These are phyloP conservation scores for Coprinopsis marcescibilis DNA, from an alignment of 768 basidiomycete species.

Conservation along the genomic window DNA sequence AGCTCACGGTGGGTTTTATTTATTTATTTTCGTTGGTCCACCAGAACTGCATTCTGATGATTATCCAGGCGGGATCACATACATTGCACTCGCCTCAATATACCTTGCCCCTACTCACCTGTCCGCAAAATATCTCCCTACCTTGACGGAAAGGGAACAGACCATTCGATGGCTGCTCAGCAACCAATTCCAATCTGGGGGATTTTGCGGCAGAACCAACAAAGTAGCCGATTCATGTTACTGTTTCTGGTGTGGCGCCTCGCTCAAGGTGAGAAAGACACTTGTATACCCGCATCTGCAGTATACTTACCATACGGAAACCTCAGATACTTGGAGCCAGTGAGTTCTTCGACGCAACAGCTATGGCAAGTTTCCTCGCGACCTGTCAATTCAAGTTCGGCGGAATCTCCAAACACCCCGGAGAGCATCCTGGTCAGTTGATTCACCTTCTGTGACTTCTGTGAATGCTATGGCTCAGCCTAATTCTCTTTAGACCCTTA, in stretches of 20 bases:
- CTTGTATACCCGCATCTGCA: neutral
- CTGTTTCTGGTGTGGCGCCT: constrained; percentile 91
- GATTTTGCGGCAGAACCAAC: constrained; percentile 83
- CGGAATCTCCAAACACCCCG: constrained; percentile 81
- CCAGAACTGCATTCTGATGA: neutral
- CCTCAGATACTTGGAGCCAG: constrained; percentile 62
- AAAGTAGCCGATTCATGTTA: constrained; percentile 93
- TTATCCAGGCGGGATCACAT: constrained; percentile 88
- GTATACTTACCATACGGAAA: neutral
- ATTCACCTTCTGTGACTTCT: constrained; percentile 2
- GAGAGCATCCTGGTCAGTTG: constrained; percentile 66
- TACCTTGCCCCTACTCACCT: constrained; percentile 37
- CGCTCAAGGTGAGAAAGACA: constrained; percentile 53
- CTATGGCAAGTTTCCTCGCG: constrained; percentile 60
- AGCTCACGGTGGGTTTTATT: constrained; percentile 60
- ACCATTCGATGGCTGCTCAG: constrained; percentile 76
- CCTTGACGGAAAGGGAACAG: constrained; percentile 36
- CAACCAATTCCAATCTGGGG: constrained; percentile 66
- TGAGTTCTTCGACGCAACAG: constrained; percentile 49
- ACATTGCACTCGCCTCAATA: constrained; percentile 80
- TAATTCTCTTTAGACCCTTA: constrained; percentile 64
- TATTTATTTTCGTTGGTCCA: neutral
- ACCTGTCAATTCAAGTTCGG: constrained; percentile 84
- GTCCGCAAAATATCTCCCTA: constrained; percentile 20
- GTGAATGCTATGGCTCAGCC: neutral